Conservation (phyloP, 1,284 basidiomycete species). For the Pseudozyma hubeiensis region DNA sequence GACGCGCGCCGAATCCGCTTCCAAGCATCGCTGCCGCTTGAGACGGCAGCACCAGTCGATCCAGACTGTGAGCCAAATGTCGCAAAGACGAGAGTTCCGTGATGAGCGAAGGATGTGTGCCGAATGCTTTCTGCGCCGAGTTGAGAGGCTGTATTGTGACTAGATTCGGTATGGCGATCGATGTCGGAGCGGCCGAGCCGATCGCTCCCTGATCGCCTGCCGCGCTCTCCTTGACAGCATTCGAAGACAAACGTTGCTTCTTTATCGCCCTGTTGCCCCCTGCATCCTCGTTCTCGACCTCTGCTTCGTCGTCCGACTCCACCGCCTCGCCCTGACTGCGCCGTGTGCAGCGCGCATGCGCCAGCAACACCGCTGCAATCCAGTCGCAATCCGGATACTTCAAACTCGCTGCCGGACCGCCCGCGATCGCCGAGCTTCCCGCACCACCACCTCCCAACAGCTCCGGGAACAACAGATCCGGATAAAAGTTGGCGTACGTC, state of each 20-base stretch:
- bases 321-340: constrained; percentile 25
- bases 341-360: constrained; percentile 36
- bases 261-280: constrained; percentile 10
- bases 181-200: constrained; percentile 6
- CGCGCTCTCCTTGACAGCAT: constrained; percentile 19
- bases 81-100: constrained; percentile 51
- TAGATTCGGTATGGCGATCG: constrained; percentile 39
- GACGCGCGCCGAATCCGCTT: constrained; percentile 32
- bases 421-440: constrained; percentile 27
- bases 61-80: constrained; percentile 49
- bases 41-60: constrained; percentile 45
- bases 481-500: constrained; percentile 55
- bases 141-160: constrained; percentile 47
- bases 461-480: constrained; percentile 54
- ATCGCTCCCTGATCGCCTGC: constrained; percentile 15
- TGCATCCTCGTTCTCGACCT: constrained; percentile 12
- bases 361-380: constrained; percentile 33
- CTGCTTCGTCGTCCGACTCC: constrained; percentile 38
- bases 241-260: constrained; percentile 24
- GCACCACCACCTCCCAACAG: constrained; percentile 34
- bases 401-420: constrained; percentile 27
- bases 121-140: constrained; percentile 40
- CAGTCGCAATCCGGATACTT: constrained; percentile 52
- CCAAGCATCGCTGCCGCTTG: constrained; percentile 51
- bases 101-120: constrained; percentile 36